Evolutionary conservation across 306 rosid species (phyloP), one percentile per base, ranked within the genome.

Genomic region (Rubus idaeus): DNA sequence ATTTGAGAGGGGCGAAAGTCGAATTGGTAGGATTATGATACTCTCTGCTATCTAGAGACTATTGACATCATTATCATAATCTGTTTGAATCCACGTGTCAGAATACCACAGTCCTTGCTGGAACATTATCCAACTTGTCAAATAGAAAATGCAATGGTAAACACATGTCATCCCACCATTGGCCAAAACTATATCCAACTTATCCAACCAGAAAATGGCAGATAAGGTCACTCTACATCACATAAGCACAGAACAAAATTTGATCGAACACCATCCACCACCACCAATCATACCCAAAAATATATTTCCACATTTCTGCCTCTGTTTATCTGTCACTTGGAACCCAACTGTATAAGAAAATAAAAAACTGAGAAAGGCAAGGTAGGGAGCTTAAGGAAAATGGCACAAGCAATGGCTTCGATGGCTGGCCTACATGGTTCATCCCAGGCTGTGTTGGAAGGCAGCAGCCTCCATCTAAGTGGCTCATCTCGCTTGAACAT

Each of bases 361-460:
- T 20, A 62, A 47, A n/a, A 35, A 81, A 79, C 58, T 53, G 46
- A 21, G 70, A 11, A 61, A 75, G 21, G 35, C 1, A 30, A 30
- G 35, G 35, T 30, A 30, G 35, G 35, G 58, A 50, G 81, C 14
- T 17, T 16, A n/a, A 46, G 13, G 39, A 12, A 64, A 78, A 93
- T 91, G 94, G 97, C 90, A 37, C 96, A 91, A 55, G 91, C 96
- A 65, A 88, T 95, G 91, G 97, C 98, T 79, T 96, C 97, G 73
- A 91, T 91, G 96, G 87, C 97, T 50, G 91, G 98, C 41, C 76
- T 90, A 11, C 84, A 87, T 8, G 93, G 97, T 52, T 85, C 93
- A 18, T 84, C 98, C 68, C 97, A 91, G 68, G 89, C 88, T 68
- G 90, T 88, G 16, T 77, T 91, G 85, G 96, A 94, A 45, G 96